Conservation (phyloP, 495 filamentous ascomycete genomes). For the Annulohypoxylon bovei region DNA sequence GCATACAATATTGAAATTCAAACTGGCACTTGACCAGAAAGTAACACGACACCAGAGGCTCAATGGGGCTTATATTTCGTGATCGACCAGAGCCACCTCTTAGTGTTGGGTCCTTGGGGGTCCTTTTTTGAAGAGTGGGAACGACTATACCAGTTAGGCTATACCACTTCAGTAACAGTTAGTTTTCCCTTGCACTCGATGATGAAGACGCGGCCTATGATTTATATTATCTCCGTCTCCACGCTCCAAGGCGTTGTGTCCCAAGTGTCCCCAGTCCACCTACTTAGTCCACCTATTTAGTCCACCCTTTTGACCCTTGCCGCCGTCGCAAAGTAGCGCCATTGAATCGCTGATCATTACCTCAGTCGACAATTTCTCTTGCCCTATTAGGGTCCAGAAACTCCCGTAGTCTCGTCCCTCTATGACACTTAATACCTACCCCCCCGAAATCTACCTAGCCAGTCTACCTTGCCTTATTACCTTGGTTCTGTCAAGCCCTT, state of each 20-base stretch:
- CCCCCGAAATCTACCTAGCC: slow-evolving; percentile 33
- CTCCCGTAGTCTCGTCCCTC: slow-evolving; percentile 42
- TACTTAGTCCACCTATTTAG: background rate
- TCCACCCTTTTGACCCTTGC: slow-evolving; percentile 36
- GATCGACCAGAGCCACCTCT: background rate
- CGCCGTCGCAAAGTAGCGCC: slow-evolving; percentile 48
- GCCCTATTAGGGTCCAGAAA: slow-evolving; percentile 45
- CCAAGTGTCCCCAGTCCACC: background rate
- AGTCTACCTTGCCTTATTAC: slow-evolving; percentile 7
- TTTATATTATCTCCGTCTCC: slow-evolving; percentile 34
- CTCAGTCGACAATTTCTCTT: slow-evolving; percentile 44
- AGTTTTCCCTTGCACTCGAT: slow-evolving; percentile 13
- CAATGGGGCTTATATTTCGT: slow-evolving; percentile 13
- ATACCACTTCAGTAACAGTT: background rate
- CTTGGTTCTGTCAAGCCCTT: background rate
- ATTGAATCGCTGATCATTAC: slow-evolving; percentile 50
- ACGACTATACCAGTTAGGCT: slow-evolving; percentile 7
- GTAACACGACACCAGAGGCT: background rate
- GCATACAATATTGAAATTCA: background rate
- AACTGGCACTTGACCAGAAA: slow-evolving; percentile 7
- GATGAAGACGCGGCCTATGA: slow-evolving; percentile 20
- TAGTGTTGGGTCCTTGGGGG: slow-evolving; percentile 7
- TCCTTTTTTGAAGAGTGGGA: slow-evolving; percentile 22
- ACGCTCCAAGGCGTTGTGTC: slow-evolving; percentile 22
- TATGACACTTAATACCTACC: slow-evolving; percentile 37